phyloP scores from a whole-genome alignment of 805 yeast species.

The Saccharomyces jurei region DNA sequence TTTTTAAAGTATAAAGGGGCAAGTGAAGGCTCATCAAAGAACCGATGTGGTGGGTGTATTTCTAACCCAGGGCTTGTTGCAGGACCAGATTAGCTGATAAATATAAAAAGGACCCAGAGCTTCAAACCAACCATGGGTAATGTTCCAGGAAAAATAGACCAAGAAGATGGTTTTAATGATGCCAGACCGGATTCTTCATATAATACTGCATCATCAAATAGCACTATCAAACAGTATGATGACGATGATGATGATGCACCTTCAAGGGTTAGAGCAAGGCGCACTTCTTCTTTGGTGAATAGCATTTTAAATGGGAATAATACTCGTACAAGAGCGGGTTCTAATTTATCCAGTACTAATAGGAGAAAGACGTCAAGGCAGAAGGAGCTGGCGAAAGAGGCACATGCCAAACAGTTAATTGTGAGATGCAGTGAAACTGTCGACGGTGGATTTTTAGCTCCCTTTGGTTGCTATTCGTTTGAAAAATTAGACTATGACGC shows the following conservation, averaged over 20 bases:
- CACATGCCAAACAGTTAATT: constrained; percentile 48
- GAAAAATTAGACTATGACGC: constrained; percentile 69
- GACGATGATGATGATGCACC: constrained; percentile 7
- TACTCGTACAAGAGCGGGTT: constrained; percentile 21
- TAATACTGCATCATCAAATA: constrained; percentile 5
- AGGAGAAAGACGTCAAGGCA: constrained; percentile 44
- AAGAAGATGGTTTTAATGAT: constrained; percentile 16
- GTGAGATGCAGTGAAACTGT: constrained; percentile 62
- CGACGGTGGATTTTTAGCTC: constrained; percentile 92
- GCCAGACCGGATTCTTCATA: constrained; percentile 8
- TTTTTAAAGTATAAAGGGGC: not conserved
- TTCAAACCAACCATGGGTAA: constrained; percentile 35
- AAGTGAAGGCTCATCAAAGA: not conserved
- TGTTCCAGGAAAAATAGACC: constrained; percentile 39
- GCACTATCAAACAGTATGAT: constrained; percentile 3
- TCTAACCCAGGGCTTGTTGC: not conserved
- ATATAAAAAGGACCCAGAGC: not conserved
- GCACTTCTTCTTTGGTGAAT: constrained; percentile 24
- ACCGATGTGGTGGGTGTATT: not conserved
- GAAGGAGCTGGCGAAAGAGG: constrained; percentile 43
- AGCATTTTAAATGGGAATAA: constrained; percentile 14
- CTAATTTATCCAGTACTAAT: constrained; percentile 7
- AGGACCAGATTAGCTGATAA: not conserved
- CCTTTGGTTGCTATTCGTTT: constrained; percentile 76
- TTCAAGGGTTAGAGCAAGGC: constrained; percentile 11